Conservation (phyloP, 306 rosid genomes). For the Acacia acuminata region DNA sequence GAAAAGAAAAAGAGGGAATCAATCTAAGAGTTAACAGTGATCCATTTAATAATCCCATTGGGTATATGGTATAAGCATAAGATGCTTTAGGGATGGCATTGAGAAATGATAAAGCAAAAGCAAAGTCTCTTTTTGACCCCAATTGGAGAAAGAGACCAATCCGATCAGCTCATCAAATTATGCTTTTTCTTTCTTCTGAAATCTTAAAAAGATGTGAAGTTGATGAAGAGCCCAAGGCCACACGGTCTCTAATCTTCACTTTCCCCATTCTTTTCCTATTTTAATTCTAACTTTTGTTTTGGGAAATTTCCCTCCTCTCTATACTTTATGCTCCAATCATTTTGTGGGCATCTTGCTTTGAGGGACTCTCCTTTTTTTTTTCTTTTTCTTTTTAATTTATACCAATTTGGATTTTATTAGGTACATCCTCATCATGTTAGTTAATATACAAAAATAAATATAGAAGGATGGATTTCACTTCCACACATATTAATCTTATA, state of each 20-base stretch:
- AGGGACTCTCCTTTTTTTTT: not conserved
- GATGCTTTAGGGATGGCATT: not conserved
- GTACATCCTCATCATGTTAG: not conserved
- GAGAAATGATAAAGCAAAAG: not conserved
- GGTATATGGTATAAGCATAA: not conserved
- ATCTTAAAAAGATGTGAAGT: conserved; percentile 6
- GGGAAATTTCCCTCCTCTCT: not conserved
- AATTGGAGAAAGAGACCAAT: not conserved
- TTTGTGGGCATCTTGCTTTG: not conserved
- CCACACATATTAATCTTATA: not conserved
- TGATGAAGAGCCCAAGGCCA: conserved; percentile 11
- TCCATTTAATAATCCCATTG: not conserved
- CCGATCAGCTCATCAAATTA: not conserved
- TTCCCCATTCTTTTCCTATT: not conserved
- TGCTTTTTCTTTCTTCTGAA: not conserved
- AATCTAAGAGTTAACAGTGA: not conserved
- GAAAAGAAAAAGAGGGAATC: not conserved
- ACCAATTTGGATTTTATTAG: not conserved
- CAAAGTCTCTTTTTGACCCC: conserved; percentile 8
- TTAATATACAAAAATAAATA: too few relatives aligned
- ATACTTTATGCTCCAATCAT: not conserved
- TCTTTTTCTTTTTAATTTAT: not conserved
- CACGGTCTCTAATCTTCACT: not conserved
- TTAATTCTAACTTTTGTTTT: not conserved
- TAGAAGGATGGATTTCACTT: not conserved